Evolutionary conservation across 2,329 filamentous ascomycete genomes (phyloP).

Genomic region (Colletotrichum gloeosporioides): DNA sequence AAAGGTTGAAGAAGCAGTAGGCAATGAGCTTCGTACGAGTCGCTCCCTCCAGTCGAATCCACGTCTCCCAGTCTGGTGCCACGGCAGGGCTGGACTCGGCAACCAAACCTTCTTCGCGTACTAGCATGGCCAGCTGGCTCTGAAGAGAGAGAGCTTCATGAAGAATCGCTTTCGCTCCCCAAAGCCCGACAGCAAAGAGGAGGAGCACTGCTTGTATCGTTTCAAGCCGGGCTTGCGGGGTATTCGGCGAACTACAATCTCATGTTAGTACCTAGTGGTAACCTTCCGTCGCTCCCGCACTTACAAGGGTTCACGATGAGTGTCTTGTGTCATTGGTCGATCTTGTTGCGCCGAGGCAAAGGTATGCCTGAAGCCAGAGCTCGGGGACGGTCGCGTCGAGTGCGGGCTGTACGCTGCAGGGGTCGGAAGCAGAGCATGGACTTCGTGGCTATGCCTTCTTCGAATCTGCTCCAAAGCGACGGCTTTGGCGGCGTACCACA

Average conservation of each 20-base stretch:
- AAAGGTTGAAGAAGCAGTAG: constrained; percentile 68
- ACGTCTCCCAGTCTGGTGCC: constrained; percentile 61
- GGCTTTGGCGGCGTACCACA: constrained; percentile 67
- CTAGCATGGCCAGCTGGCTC: constrained; percentile 61
- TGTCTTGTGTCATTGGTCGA: constrained; percentile 61
- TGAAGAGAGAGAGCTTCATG: constrained; percentile 65
- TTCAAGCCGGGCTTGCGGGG: constrained; percentile 64
- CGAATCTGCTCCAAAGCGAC: constrained; percentile 65
- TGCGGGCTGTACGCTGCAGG: constrained; percentile 65
- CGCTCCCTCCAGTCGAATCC: constrained; percentile 62
- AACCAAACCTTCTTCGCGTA: constrained; percentile 62
- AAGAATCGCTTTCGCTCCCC: constrained; percentile 65
- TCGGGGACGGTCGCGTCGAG: constrained; percentile 64
- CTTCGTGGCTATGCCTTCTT: constrained; percentile 60
- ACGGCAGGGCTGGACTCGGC: constrained; percentile 52
- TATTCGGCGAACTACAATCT: constrained; percentile 57
- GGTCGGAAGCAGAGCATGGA: constrained; percentile 61
- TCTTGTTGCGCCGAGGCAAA: constrained; percentile 65
- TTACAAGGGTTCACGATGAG: constrained; percentile 65
- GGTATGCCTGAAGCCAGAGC: constrained; percentile 61
- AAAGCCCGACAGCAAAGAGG: constrained; percentile 64
- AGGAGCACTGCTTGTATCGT: constrained; percentile 69
- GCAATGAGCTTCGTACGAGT: constrained; percentile 65
- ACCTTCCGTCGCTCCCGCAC: constrained; percentile 26
- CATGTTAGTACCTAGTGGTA: neutral